Base-by-base conservation (phyloP, 768 basidiomycete species). In the Xanthoconium purpureum region DNA sequence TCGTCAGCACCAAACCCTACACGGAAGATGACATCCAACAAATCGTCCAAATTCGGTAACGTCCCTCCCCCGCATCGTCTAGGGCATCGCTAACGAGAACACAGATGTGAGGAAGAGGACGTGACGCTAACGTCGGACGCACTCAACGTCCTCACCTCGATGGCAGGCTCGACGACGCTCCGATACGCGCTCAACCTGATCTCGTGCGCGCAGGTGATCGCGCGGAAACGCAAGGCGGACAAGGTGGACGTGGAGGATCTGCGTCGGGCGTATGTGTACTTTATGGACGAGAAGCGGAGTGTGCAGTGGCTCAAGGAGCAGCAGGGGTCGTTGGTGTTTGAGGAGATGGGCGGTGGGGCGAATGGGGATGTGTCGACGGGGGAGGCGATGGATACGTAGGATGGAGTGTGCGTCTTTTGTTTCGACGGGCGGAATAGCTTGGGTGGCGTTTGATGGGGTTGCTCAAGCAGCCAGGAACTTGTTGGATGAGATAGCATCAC, bases 141-240 rank as follows among this genome's bases (percentile, higher is more conserved):
- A 2, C 70, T 84, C 40, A 79, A 80, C 33, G 87, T 94, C n/a
- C 77, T 99, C 35, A 90, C 93, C 3, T 82, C 85, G 3, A 96
- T 99, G 84, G 94, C 93, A 1, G 74, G 78, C 58, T 84, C 93
- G 60, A 95, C 96, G 7, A 97, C 94, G 0, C 78, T 98, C 39
- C 88, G 96, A 54, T 98, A 97, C 67, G 90, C 93, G 0, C 82
- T 98, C 43, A 96, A 98, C 74, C 77, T 98, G 54, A 98, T 99
- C 60, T 94, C 95, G 2, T 94, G 93, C 47, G 91, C 90, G 1
- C 86, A 91, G 61, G 83, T 97, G 44, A 77, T 96, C 17, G 90
- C 96, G 7, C 80, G 83, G 58, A 88, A 93, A 66, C 83, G 96
- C 32, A 94, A 92, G 63, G 77, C 83, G 10, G 86, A 87, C 52